Evolutionary conservation across 2,329 filamentous ascomycete species (phyloP), one percentile per base, ranked within the genome.

Genomic region (Microcyclospora tardicrescens): DNA sequence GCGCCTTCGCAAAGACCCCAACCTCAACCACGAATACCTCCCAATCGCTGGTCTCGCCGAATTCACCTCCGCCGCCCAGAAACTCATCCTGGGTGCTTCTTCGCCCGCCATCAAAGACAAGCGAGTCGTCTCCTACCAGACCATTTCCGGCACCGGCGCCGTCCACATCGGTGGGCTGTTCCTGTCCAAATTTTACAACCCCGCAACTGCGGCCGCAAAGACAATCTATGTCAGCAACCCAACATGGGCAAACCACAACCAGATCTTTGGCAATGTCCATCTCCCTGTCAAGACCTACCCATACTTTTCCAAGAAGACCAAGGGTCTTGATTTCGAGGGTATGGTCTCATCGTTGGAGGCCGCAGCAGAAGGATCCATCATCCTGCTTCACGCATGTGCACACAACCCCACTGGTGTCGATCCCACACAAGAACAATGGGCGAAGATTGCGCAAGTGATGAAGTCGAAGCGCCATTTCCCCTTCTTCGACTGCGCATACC

Each of bases 381-480:
- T 98, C 61, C 73, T 96, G 33, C 75, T 96, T 30, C 91, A 96
- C 66, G 84, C 86, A 46, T 98, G 91, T 61, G 91, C 91, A 29
- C 91, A 98, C 71, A 98, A 98, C 69, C 91, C 91, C 28, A 98
- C 91, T 1, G 91, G 91, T 42, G 87, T 98, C 46, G 91, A 98
- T 64, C 87, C 87, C 6, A 93, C 87, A 14, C 71, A 81, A 50
- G 84, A 89, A 38, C 91, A 98, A 67, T 98, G 91, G 91, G 84
- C 81, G 62, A 75, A 93, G 65, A 77, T 98, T 45, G 86, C 89
- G 37, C 62, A 71, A 33, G 63, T 94, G 33, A 78, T 96, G 62
- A 75, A 74, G 53, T 63, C 75, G 55, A 85, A 81, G 65, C 75
- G 75, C 47, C 89, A 93, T 63, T 94, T 98, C 68, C 89, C 91